phyloP scores from a whole-genome alignment of 176 grass and related monocot genomes.

The Chloris gayana region DNA sequence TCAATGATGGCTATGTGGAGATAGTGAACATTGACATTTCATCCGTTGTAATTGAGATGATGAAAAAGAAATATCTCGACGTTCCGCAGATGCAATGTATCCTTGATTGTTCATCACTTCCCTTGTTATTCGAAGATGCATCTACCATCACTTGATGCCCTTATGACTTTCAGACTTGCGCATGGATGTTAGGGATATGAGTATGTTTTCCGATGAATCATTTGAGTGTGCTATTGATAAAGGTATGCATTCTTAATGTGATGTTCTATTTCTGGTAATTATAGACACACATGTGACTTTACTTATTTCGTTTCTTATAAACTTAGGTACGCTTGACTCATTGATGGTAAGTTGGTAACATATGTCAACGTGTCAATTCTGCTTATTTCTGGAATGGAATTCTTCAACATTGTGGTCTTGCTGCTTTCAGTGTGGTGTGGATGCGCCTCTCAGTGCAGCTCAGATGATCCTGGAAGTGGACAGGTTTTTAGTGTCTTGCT shows the following conservation, averaged over 20 bases:
- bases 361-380: slow-evolving; percentile 6
- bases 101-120: slow-evolving; percentile 29
- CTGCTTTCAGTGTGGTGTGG: slow-evolving; percentile 77
- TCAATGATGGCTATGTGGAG: slow-evolving; percentile 75
- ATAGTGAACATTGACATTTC: slow-evolving; percentile 98
- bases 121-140: background rate
- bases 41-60: slow-evolving; percentile 88
- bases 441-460: slow-evolving; percentile 83
- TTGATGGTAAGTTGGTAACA: slow-evolving; percentile 80
- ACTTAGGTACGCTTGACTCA: slow-evolving; percentile 92
- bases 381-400: slow-evolving; percentile 23
- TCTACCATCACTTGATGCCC: slow-evolving; percentile 33
- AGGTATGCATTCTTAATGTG: slow-evolving; percentile 54
- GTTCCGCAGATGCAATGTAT: slow-evolving; percentile 90
- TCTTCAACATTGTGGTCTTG: slow-evolving; percentile 29
- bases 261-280: slow-evolving; percentile 22
- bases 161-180: slow-evolving; percentile 73
- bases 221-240: slow-evolving; percentile 99
- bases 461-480: slow-evolving; percentile 89
- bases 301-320: slow-evolving; percentile 22
- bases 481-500: slow-evolving; percentile 65
- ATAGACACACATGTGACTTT: background rate
- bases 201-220: slow-evolving; percentile 74
- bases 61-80: slow-evolving; percentile 80
- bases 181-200: slow-evolving; percentile 98